Base-by-base conservation (phyloP, 2,329 filamentous ascomycete species). In the Ophiocordyceps unilateralis region DNA sequence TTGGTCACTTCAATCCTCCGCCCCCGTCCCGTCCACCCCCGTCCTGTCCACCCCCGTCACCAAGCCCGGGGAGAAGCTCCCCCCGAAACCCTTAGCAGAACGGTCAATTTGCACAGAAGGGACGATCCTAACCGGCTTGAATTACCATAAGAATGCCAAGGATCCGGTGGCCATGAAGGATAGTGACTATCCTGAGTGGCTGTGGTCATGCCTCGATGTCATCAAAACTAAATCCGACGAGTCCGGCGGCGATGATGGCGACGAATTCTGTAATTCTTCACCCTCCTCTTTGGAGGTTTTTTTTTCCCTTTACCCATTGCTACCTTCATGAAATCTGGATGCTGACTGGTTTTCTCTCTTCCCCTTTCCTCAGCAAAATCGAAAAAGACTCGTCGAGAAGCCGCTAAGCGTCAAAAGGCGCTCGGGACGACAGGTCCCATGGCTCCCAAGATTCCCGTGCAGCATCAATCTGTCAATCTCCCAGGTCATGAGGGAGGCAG, bases 391-490 rank as follows among this genome's bases (percentile, higher is more conserved):
- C 77, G 84, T 46, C 72, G 76, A 44, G 58, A 81, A 44, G 84
- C 84, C 9, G 76, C 77, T 37, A 87, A 78, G 62, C 68, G 70
- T 59, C 69, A 72, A 55, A 68, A 73, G 44, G 57, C 63, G 21
- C 52, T 67, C 20, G 74, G 83, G 65, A 63, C 70, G 70, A 62
- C 56, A 84, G 55, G 72, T 77, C 44, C 75, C 24, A 63, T 84
- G 38, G 71, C 67, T 40, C 73, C 75, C 57, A 80, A 86, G 65
- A 66, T 91, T 32, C 83, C 84, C 10, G 58, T 89, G 36, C 78
- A 83, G 56, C 75, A 86, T 54, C 85, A 91, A 66, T 81, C 73
- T 19, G 70, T 89, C 54, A 85, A 91, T 68, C 58, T 91, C 46
- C 78, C 79, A 2, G 64, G 61, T 20, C 58, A 64, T 47, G 61